Evolutionary conservation across 345 rosid species (phyloP).

Genomic region (Salix brachista): DNA sequence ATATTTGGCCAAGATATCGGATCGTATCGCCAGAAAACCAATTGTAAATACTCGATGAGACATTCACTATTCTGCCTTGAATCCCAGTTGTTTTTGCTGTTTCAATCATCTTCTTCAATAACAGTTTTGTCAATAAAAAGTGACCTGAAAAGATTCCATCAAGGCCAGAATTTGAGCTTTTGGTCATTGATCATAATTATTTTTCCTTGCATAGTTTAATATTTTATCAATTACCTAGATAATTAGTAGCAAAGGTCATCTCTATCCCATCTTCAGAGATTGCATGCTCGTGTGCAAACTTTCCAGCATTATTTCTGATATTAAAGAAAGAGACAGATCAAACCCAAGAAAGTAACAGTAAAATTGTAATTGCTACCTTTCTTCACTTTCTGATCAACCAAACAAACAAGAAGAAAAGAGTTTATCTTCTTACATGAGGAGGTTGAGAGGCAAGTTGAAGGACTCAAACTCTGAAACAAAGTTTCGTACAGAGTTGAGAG

Average conservation of each 20-base stretch:
- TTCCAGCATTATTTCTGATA: slow-evolving; percentile 91
- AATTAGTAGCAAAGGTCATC: slow-evolving; percentile 97
- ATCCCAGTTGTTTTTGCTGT: slow-evolving; percentile 63
- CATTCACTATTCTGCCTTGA: slow-evolving; percentile 82
- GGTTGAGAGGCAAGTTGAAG: slow-evolving; percentile 68
- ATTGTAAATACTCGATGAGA: slow-evolving; percentile 75
- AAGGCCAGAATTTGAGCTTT: neutral
- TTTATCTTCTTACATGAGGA: slow-evolving; percentile 60
- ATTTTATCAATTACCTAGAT: slow-evolving; percentile 53
- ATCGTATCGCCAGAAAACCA: slow-evolving; percentile 86
- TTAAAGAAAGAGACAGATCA: neutral
- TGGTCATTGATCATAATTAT: neutral
- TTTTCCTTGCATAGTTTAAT: neutral
- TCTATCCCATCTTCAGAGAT: slow-evolving; percentile 94
- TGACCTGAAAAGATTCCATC: slow-evolving; percentile 48
- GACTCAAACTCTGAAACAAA: slow-evolving; percentile 72
- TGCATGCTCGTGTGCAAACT: slow-evolving; percentile 80
- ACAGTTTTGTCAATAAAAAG: slow-evolving; percentile 67
- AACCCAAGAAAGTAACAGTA: neutral
- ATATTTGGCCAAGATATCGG: slow-evolving; percentile 62
- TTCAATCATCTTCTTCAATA: slow-evolving; percentile 62
- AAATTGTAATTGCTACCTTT: neutral
- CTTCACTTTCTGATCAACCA: slow-evolving; percentile 19
- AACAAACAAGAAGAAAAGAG: slow-evolving; percentile 3
- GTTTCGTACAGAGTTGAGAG: slow-evolving; percentile 60